Evolutionary conservation across 148 eudicot species (phyloP), one percentile per base, ranked within the genome.

Genomic region (Rhododendron simsii): DNA sequence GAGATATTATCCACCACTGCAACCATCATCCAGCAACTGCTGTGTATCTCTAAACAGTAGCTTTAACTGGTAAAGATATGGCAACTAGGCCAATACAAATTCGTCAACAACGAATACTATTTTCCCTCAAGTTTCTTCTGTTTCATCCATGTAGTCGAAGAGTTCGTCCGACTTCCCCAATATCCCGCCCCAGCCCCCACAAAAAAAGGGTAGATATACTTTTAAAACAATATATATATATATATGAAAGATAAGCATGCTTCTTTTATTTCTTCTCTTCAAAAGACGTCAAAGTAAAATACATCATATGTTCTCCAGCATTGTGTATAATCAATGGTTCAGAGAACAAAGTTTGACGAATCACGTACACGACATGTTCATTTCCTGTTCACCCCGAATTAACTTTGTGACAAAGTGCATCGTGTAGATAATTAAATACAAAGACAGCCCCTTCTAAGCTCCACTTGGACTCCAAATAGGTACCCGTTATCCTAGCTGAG

Each of bases 401-500:
- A 7, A 78, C 30, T 45, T 78, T 0, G 7, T 7, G 81, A 30
- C 63, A 15, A 81, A 81, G 44, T 81, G 65, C 9, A 28, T n/a
- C 30, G 20, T 28, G 83, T 26, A 33, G 12, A 14, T 50, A 15
- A 81, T 51, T 20, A 51, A 83, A 41, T 41, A 61, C 76, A 65
- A 30, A 82, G 74, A 23, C 51, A 83, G 26, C 55, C 30, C 67
- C 83, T 53, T 81, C 47, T 35, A 37, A 37, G 50, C 50, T 20
- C 84, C 73, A 81, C 28, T 3, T 33, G 67, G 78, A 45, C 61
- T n/a, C 65, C 78, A 61, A 47, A 65, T 80, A 51, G n/a, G 30
- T 81, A 83, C 41, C 85, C 41, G 86, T 69, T 83, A 86, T 37
- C 86, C 87, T 5, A 48, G 85, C 51, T 85, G 86, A 81, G 78